Percentiles rank a stretch among this genome's conserved stretches.
Evolutionary conservation across 495 filamentous ascomycete species (phyloP).

Genomic region (Parmelia sp.): DNA sequence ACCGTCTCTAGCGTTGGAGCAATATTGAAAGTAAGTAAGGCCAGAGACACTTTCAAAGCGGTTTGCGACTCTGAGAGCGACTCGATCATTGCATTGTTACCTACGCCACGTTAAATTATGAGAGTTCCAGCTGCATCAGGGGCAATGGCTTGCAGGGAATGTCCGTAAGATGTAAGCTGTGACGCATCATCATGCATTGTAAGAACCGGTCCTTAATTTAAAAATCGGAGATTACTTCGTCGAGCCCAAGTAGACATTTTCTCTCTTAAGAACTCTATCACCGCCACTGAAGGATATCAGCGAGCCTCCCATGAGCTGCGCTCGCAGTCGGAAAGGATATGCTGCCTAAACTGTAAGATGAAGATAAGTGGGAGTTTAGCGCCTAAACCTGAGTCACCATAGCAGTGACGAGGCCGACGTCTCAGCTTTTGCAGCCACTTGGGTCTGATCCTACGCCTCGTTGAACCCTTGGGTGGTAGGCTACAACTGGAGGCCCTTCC

Average conservation of each 20-base stretch:
- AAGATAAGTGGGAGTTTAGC: neutral
- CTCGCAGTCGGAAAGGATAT: neutral
- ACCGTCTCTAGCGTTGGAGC: neutral
- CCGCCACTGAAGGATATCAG: neutral
- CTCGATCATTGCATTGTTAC: neutral
- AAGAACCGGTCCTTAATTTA: neutral
- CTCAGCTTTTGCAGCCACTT: neutral
- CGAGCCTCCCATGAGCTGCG: neutral
- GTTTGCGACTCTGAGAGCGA: neutral
- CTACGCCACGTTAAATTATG: neutral
- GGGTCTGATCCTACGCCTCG: no score
- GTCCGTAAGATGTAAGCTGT: neutral
- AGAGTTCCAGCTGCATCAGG: neutral
- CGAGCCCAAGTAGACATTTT: no score
- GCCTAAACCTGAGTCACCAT: neutral
- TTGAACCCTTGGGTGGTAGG: no score
- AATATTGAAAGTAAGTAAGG: neutral
- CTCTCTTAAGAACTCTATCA: no score
- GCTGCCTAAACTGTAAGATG: neutral
- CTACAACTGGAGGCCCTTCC: no score
- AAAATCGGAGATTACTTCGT: no score
- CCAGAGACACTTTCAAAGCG: neutral
- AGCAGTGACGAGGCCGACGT: neutral
- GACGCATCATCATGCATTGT: neutral
- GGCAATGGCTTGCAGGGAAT: neutral